phyloP scores from a whole-genome alignment of 495 filamentous ascomycete species.

The Xylaria palmicola region DNA sequence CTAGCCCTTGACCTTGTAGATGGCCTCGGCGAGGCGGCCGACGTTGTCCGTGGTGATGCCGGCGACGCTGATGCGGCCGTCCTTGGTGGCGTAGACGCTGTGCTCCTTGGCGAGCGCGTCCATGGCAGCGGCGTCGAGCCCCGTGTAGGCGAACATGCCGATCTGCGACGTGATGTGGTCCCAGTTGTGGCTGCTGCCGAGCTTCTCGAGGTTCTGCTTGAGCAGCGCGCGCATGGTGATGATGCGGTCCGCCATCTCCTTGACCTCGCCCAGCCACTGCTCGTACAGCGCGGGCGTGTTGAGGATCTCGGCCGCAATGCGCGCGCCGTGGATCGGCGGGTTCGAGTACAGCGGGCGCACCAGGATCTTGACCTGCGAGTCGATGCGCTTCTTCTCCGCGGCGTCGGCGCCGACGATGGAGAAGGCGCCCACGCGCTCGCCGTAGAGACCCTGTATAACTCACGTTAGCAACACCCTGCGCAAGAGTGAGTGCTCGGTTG shows the following conservation, averaged over 20 bases:
- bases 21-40: slow-evolving; percentile 87
- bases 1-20: slow-evolving; percentile 83
- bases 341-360: slow-evolving; percentile 98
- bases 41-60: slow-evolving; percentile 95
- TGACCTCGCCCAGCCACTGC: slow-evolving; percentile 96
- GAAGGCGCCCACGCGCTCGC: slow-evolving; percentile 97
- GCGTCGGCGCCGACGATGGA: slow-evolving; percentile 79
- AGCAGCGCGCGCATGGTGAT: slow-evolving; percentile 94
- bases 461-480: neutral
- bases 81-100: slow-evolving; percentile 96
- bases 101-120: slow-evolving; percentile 90
- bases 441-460: slow-evolving; percentile 76
- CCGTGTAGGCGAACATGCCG: slow-evolving; percentile 99
- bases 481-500: neutral
- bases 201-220: slow-evolving; percentile 88
- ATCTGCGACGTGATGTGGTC: slow-evolving; percentile 98
- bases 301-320: slow-evolving; percentile 89
- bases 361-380: slow-evolving; percentile 97
- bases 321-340: slow-evolving; percentile 93
- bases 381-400: slow-evolving; percentile 93
- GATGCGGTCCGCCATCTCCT: slow-evolving; percentile 98
- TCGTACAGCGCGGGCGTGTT: slow-evolving; percentile 82
- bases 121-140: slow-evolving; percentile 90
- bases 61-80: slow-evolving; percentile 95
- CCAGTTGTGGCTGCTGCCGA: slow-evolving; percentile 96